Percentiles rank a stretch among this genome's conserved stretches.
Conservation (phyloP, 1,284 basidiomycete genomes). For the Ganoderma lingzhi region DNA sequence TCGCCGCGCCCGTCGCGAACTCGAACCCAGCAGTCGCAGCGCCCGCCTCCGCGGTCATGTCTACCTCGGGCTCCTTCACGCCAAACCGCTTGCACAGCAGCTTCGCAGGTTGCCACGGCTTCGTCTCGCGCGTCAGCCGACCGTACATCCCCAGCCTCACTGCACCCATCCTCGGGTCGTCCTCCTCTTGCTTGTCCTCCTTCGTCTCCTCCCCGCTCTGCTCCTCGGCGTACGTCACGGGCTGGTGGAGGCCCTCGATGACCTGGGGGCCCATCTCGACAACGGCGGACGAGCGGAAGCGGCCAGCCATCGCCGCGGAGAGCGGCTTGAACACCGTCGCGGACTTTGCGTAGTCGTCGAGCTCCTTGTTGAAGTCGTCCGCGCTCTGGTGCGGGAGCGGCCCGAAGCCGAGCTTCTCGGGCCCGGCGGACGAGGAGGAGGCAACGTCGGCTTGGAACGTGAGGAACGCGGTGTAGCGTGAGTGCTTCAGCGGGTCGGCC, state of each 20-base stretch:
- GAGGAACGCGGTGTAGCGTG: constrained; percentile 87
- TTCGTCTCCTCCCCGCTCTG: constrained; percentile 42
- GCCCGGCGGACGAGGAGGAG: constrained; percentile 46
- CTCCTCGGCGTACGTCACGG: constrained; percentile 45
- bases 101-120: constrained; percentile 80
- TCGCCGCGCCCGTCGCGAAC: constrained; percentile 31
- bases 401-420: constrained; percentile 42
- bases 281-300: constrained; percentile 85
- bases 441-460: constrained; percentile 72
- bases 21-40: constrained; percentile 29
- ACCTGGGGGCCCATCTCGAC: constrained; percentile 70
- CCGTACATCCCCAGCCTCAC: constrained; percentile 91
- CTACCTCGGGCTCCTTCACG: constrained; percentile 80
- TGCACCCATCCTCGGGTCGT: constrained; percentile 82
- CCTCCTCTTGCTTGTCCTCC: constrained; percentile 52
- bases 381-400: constrained; percentile 64
- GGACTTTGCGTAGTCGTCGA: constrained; percentile 86
- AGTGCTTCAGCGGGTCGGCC: constrained; percentile 80
- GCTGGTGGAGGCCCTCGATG: constrained; percentile 79
- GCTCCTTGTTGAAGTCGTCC: constrained; percentile 83
- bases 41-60: constrained; percentile 33
- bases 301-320: constrained; percentile 89
- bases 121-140: constrained; percentile 78
- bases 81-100: constrained; percentile 96
- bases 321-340: constrained; percentile 94